Base-by-base conservation (phyloP, 2,329 filamentous ascomycete species). In the Colletotrichum sansevieriae region DNA sequence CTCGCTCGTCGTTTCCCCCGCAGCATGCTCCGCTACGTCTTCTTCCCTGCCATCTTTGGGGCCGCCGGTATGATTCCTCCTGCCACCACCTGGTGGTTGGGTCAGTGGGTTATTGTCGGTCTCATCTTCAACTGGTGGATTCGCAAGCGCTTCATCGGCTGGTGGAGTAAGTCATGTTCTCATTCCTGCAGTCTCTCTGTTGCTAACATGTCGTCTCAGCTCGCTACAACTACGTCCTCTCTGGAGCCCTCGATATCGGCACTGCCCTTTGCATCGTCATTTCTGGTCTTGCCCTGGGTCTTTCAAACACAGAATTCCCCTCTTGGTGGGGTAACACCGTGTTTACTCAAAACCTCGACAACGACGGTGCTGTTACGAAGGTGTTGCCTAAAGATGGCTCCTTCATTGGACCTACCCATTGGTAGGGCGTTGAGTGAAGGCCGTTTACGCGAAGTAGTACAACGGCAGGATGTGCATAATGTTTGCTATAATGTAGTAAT, bases 211-310 rank as follows among this genome's bases (percentile, higher is more conserved):
- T 5, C 15, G 6, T 18, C 1, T 10, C 59, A 77, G 75, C 82
- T 75, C 81, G 82, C 59, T 89, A 88, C 79, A 90, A 89, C 77
- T 90, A 89, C 66, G 81, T 88, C 61, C 78, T 87, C 0, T 88
- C 87, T 10, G 87, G 87, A 0, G 87, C 84, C 2, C 80, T 90
- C 46, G 87, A 89, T 59, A 84, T 85, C 46, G 88, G 87, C n/a
- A 83, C 88, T 1, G 85, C 85, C 0, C 74, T 90, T n/a, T 84
- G 85, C 35, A 84, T 89, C 54, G 75, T 89, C 41, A 81, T 89
- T 47, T 84, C 86, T 71, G 74, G 73, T n/a, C 76, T 87, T 22
- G 79, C 81, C 41, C 78, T 87, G 49, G 80, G 80, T 54, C 77
- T 86, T 73, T 85, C 83, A 47, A 76, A 77, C 62, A 79, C 80